Conservation (phyloP, 2,329 filamentous ascomycete species). For the Penicillium nordicum region DNA sequence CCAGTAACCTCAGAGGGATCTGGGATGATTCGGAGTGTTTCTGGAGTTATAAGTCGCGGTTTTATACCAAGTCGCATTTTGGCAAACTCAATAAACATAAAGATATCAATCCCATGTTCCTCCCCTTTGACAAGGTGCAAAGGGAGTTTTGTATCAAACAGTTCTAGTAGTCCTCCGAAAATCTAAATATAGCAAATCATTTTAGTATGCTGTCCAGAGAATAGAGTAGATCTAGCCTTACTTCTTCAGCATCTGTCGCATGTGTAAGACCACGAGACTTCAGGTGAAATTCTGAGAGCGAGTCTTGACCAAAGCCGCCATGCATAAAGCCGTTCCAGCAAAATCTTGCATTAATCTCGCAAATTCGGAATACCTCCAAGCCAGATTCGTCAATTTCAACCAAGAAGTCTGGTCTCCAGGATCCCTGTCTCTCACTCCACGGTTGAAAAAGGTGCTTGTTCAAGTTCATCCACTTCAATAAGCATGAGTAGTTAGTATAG, state of each 20-base stretch:
- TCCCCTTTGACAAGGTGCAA: conserved; percentile 19
- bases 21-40: background rate
- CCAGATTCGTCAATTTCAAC: conserved; percentile 8
- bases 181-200: no score
- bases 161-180: conserved; percentile 1
- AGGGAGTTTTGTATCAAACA: conserved; percentile 11
- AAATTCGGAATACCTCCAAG: conserved; percentile 13
- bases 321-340: conserved; percentile 21
- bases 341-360: conserved; percentile 29
- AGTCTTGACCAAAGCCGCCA: conserved; percentile 1
- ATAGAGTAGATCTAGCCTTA: no score
- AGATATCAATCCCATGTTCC: conserved; percentile 14
- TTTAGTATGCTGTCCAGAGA: no score
- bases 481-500: no score
- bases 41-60: conserved; percentile 7
- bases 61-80: background rate
- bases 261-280: background rate
- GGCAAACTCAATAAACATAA: background rate
- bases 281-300: background rate
- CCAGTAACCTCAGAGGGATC: background rate
- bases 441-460: background rate
- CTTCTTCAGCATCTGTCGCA: background rate
- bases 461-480: conserved; percentile 3
- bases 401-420: conserved; percentile 30
- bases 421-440: conserved; percentile 12